A percentile compares a stretch with the other conserved stretches of the same genome.
Conservation (phyloP, 768 basidiomycete genomes). For the Suillus luteus region DNA sequence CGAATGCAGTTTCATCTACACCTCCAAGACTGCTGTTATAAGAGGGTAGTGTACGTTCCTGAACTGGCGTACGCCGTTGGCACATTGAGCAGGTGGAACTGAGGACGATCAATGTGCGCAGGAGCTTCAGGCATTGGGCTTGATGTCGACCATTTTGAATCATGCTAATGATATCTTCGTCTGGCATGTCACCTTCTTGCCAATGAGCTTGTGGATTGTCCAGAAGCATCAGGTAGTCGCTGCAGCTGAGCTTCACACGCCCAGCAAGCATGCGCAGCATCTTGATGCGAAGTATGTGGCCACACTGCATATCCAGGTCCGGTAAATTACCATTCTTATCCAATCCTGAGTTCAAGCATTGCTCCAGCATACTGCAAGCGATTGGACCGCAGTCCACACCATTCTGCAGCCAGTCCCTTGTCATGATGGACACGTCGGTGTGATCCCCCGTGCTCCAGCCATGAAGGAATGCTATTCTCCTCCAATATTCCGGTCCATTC, state of each 20-base stretch:
- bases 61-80: background rate
- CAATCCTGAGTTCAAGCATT: background rate
- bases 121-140: background rate
- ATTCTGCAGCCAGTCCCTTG: background rate
- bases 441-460: background rate
- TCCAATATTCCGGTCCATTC: background rate
- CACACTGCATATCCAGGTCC: fast-evolving
- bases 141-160: background rate
- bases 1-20: too few relatives aligned
- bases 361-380: background rate
- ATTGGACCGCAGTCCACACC: background rate
- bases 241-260: too few relatives aligned
- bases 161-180: fast-evolving
- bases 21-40: too few relatives aligned
- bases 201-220: too few relatives aligned
- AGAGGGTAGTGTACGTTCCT: too few relatives aligned
- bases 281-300: background rate
- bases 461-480: background rate
- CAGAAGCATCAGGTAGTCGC: too few relatives aligned
- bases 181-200: background rate
- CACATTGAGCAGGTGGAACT: background rate
- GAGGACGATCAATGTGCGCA: background rate
- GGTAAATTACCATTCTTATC: background rate
- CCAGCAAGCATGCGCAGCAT: background rate
- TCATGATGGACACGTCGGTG: background rate